Conservation (phyloP, 441 rosid genomes). For the Corymbia calophylla region DNA sequence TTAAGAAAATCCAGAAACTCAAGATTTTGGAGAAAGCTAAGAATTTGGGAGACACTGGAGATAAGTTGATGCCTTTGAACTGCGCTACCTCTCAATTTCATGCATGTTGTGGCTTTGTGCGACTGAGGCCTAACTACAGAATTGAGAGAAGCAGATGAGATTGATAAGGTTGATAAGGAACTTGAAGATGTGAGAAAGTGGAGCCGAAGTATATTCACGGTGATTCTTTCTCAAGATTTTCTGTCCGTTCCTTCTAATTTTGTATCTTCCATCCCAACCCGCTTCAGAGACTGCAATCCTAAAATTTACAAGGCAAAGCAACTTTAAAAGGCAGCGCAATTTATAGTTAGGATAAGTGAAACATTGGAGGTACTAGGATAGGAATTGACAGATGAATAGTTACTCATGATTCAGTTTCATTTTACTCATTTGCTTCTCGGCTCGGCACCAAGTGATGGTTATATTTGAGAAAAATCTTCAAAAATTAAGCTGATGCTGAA, state of each 20-base stretch:
- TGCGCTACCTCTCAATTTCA: neutral
- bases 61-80: neutral
- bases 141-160: neutral
- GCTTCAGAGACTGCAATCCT: neutral
- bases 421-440: neutral
- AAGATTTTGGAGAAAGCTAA: neutral
- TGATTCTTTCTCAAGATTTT: rapidly evolving
- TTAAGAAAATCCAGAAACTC: neutral
- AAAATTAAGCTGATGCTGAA: neutral
- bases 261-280: too few species aligned
- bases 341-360: neutral
- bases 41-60: neutral
- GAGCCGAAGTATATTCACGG: neutral
- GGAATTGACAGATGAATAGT: neutral
- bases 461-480: neutral
- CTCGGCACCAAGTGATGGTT: neutral
- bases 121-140: neutral
- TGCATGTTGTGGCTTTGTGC: neutral
- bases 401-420: neutral
- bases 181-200: neutral
- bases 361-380: neutral
- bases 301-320: neutral
- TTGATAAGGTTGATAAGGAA: neutral
- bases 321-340: neutral
- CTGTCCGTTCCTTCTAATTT: neutral